A percentile compares a stretch with the other conserved stretches of the same genome.
Evolutionary conservation across 768 basidiomycete genomes (phyloP).

Genomic region (Leccinum rimulosum): DNA sequence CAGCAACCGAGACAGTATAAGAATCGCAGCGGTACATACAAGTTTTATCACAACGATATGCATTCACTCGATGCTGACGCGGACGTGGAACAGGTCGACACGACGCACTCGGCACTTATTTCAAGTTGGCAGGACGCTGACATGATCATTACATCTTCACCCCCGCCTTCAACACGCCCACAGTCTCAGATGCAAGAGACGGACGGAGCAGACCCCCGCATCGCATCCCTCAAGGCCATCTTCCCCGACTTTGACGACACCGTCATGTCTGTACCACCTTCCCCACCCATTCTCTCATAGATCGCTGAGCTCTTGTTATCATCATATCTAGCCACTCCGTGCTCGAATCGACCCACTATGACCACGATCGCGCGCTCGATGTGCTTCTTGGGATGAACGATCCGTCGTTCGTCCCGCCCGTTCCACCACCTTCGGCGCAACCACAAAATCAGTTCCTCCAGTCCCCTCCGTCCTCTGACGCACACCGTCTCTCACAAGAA

Average conservation of each 20-base stretch:
- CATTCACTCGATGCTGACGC: conserved; percentile 6
- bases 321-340: conserved; percentile 52
- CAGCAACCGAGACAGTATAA: conserved; percentile 1
- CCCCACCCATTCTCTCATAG: background rate
- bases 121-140: conserved; percentile 1
- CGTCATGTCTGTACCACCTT: conserved; percentile 51
- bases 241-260: conserved; percentile 79
- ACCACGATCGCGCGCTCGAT: conserved; percentile 77
- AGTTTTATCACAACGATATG: background rate
- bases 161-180: conserved; percentile 5
- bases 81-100: background rate
- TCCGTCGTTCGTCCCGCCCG: conserved; percentile 59
- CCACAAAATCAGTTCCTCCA: conserved; percentile 1
- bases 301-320: background rate
- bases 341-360: conserved; percentile 64
- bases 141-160: conserved; percentile 22
- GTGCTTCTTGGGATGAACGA: conserved; percentile 82
- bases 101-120: no score
- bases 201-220: conserved; percentile 40
- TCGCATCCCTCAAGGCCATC: conserved; percentile 58
- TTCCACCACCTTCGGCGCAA: conserved; percentile 2
- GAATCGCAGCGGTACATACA: background rate
- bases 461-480: conserved; percentile 24
- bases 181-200: background rate
- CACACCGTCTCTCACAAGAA: conserved; percentile 44